Evolutionary conservation across 805 yeast genomes (phyloP).

Genomic region (Saccharomyces eubayanus): DNA sequence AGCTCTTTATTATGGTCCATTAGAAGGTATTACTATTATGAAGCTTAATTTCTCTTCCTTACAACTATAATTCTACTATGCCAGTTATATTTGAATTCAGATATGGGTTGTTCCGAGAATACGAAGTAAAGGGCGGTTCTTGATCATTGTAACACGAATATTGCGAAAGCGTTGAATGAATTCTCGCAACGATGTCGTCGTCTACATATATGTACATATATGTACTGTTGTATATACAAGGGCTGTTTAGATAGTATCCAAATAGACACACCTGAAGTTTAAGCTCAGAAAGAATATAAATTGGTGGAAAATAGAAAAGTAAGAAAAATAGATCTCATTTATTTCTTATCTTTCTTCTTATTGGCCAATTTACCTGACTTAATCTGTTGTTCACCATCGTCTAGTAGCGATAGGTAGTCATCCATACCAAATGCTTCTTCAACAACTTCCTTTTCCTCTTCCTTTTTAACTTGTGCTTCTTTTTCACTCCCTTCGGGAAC

Average conservation of each 20-base stretch:
- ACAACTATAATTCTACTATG: background rate
- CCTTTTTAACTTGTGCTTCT: conserved; percentile 3
- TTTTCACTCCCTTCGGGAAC: conserved; percentile 1
- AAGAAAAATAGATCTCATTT: background rate
- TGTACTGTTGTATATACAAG: background rate
- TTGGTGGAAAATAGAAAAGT: conserved; percentile 1
- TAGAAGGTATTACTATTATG: background rate
- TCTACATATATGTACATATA: background rate
- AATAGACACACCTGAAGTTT: background rate
- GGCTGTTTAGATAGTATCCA: background rate
- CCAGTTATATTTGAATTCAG: background rate
- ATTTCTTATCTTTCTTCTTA: conserved; percentile 25
- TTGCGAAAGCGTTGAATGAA: background rate
- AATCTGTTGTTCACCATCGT: conserved; percentile 25
- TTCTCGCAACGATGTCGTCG: background rate
- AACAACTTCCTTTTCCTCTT: background rate
- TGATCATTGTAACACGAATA: background rate
- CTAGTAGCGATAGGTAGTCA: conserved; percentile 27
- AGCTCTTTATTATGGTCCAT: background rate
- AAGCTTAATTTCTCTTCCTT: background rate
- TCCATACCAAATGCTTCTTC: conserved; percentile 24
- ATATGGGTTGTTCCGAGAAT: background rate
- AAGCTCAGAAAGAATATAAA: background rate
- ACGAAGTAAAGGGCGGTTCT: background rate
- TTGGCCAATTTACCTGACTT: conserved; percentile 28